Conservation (phyloP, 495 filamentous ascomycete genomes). For the Aspergillus conjunctus region DNA sequence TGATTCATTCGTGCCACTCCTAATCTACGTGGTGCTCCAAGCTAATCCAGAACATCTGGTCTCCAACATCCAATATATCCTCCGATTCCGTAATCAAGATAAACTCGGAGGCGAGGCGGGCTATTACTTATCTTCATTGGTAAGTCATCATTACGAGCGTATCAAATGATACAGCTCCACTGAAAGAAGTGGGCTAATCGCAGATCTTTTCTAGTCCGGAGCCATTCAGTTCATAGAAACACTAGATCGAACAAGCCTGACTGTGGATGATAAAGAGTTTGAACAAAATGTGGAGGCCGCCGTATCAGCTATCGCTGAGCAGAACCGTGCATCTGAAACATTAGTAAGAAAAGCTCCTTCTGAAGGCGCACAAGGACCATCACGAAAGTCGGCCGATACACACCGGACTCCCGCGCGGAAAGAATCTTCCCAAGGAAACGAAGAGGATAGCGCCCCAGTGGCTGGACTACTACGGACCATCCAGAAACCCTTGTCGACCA, state of each 20-base stretch:
- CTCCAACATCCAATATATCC: conserved; percentile 97
- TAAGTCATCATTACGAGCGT: conserved; percentile 34
- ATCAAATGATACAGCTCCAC: not conserved
- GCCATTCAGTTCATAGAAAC: conserved; percentile 97
- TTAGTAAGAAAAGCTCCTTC: conserved; percentile 59
- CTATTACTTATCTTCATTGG: conserved; percentile 96
- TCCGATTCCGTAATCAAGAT: conserved; percentile 95
- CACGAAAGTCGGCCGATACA: conserved; percentile 57
- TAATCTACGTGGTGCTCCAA: conserved; percentile 94
- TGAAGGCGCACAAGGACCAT: conserved; percentile 39
- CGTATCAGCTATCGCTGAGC: conserved; percentile 94
- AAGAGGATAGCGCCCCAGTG: conserved; percentile 76
- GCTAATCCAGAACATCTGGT: conserved; percentile 94
- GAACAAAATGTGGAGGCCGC: conserved; percentile 93
- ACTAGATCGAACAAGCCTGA: conserved; percentile 89
- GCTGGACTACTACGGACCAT: conserved; percentile 87
- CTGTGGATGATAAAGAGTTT: conserved; percentile 92
- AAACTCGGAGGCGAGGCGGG: conserved; percentile 95
- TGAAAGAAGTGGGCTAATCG: conserved; percentile 1
- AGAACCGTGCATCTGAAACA: conserved; percentile 61
- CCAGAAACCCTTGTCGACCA: conserved; percentile 86
- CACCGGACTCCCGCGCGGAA: conserved; percentile 53
- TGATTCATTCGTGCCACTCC: conserved; percentile 90
- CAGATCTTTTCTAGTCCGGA: conserved; percentile 64
- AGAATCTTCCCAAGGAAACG: conserved; percentile 45